A percentile compares a stretch with the other conserved stretches of the same genome.
Conservation (phyloP, 202 grass and related monocot genomes). For the Bolboschoenoplectus hybrid region DNA sequence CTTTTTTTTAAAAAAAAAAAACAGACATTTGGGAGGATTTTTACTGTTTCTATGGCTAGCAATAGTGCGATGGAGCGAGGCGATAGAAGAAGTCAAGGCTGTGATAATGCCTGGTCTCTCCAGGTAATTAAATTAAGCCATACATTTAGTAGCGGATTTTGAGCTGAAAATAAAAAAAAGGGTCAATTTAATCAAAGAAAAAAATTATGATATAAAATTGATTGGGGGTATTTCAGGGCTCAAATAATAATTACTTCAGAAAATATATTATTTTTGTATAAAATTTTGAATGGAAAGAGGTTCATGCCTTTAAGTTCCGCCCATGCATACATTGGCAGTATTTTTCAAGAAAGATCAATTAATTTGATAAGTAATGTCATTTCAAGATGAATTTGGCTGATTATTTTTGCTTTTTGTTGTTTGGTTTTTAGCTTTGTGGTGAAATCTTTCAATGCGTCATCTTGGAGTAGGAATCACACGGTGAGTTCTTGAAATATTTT, state of each 20-base stretch:
- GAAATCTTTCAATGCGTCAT: constrained; percentile 44
- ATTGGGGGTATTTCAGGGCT: too few species aligned
- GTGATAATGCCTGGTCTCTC: constrained; percentile 35
- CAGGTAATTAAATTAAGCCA: neutral
- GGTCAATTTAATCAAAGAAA: too few species aligned
- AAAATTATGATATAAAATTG: too few species aligned
- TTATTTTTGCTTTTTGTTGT: neutral
- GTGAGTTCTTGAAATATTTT: constrained; percentile 37
- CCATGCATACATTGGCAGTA: neutral
- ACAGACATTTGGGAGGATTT: constrained; percentile 92
- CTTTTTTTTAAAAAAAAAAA: neutral
- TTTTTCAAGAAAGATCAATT: neutral
- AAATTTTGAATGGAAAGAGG: too few species aligned
- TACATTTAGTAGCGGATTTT: too few species aligned
- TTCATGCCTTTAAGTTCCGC: too few species aligned
- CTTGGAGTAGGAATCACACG: constrained; percentile 47
- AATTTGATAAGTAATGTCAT: constrained; percentile 2
- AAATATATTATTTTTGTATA: too few species aligned
- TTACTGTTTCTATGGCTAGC: constrained; percentile 77
- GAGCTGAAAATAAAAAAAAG: too few species aligned
- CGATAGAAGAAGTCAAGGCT: constrained; percentile 35
- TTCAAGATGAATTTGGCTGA: neutral
- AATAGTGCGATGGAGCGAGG: constrained; percentile 46
- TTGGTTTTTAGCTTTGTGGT: constrained; percentile 64
- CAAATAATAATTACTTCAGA: too few species aligned